phyloP scores from a whole-genome alignment of 1,284 basidiomycete species.

The Ustilago trichophora region DNA sequence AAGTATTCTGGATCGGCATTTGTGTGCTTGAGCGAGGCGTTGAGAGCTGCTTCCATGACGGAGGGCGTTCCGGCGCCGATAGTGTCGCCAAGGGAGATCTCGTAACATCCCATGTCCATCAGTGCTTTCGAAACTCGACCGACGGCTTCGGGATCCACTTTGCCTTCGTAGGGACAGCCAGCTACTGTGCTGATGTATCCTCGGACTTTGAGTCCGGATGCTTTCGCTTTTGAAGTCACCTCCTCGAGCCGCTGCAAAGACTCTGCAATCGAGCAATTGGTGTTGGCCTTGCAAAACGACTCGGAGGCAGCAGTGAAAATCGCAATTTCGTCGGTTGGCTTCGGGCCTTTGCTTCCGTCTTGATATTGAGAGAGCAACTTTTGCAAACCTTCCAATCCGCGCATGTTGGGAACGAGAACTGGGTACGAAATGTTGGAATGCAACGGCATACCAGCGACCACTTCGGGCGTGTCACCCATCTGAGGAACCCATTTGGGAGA shows the following conservation, averaged over 20 bases:
- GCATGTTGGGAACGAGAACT: slow-evolving; percentile 85
- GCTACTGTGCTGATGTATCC: slow-evolving; percentile 80
- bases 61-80: slow-evolving; percentile 84
- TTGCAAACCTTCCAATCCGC: slow-evolving; percentile 69
- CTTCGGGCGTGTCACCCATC: slow-evolving; percentile 63
- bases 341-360: not conserved
- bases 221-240: slow-evolving; percentile 74
- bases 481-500: slow-evolving; percentile 79
- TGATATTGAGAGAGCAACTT: slow-evolving; percentile 16
- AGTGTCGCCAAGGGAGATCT: slow-evolving; percentile 90
- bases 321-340: slow-evolving; percentile 80
- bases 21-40: slow-evolving; percentile 72
- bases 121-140: slow-evolving; percentile 78
- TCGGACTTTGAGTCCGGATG: slow-evolving; percentile 77
- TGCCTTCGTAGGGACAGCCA: slow-evolving; percentile 84
- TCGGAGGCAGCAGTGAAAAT: slow-evolving; percentile 91
- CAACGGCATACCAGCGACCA: slow-evolving; percentile 73
- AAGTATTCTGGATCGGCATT: slow-evolving; percentile 1
- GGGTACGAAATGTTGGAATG: slow-evolving; percentile 76
- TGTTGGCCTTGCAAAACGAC: slow-evolving; percentile 82
- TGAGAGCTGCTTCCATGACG: slow-evolving; percentile 75
- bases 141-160: slow-evolving; percentile 76
- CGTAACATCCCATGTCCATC: slow-evolving; percentile 90
- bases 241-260: slow-evolving; percentile 75
- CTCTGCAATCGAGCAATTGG: slow-evolving; percentile 79